Evolutionary conservation across 257 asterid species (phyloP), one percentile per base, ranked within the genome.

Genomic region (Scutellaria galericulata): DNA sequence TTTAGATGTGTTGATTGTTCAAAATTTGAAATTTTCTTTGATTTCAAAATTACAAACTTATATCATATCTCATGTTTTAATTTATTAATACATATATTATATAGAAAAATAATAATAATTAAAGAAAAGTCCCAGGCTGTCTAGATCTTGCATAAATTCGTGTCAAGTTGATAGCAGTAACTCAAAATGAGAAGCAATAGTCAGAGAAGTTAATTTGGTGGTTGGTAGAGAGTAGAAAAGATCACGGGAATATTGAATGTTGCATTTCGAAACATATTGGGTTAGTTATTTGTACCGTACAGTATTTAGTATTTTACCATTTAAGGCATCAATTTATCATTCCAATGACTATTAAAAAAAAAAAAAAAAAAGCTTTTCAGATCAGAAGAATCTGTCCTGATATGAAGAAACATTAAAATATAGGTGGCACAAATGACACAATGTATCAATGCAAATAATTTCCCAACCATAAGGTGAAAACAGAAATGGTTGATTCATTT

Each of bases 321-420:
- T 86, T 55, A 76, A 68, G 77, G 82, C 79, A 68, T 75, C 66
- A 78, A 71, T 71, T 83, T 60, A 78, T 24, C 75, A 59, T 62
- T 62, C 78, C 78, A 82, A 75, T 81, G 61, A 68, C 80, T 74
- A 77, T 9, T 4, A 40, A 62, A 37, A 57, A 10, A 27, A 57
- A 41, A 41, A 41, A 55, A 11, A 7, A 18, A 18, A 18, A 18
- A 46, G 18, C 78, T 66, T 77, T 48, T 13, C 71, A 45, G 7
- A 65, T 48, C 56, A 15, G 14, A 59, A 14, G 1, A 22, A 27
- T 15, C 62, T 76, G 70, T 82, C 74, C 46, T 57, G 22, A 24
- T 54, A 48, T 72, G 77, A 74, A 73, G 11, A 57, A 48, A 79
- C 69, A 77, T 48, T 64, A 68, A 64, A 58, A 46, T 59, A 54